Evolutionary conservation across 2,329 filamentous ascomycete species (phyloP).

Genomic region (Thielaviopsis punctulata): DNA sequence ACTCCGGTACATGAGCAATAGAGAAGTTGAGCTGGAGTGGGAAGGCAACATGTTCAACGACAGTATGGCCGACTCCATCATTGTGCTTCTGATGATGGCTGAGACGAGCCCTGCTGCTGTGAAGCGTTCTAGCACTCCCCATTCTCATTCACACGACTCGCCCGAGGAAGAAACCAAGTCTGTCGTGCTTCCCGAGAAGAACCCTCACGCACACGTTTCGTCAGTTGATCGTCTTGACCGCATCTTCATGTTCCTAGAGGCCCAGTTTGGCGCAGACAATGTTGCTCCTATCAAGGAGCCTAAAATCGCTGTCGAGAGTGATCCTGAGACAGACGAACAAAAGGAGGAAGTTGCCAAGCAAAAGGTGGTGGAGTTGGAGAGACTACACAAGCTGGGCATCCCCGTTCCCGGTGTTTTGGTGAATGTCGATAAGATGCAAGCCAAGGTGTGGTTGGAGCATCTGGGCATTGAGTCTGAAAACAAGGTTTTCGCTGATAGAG

Average conservation of each 20-base stretch:
- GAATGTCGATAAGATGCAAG: constrained; percentile 71
- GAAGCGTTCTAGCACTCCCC: constrained; percentile 39
- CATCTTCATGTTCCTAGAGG: constrained; percentile 89
- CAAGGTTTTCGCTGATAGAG: constrained; percentile 62
- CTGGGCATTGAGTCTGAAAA: constrained; percentile 77
- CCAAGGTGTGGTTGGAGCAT: constrained; percentile 81
- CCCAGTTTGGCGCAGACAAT: constrained; percentile 77
- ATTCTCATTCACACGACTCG: constrained; percentile 28
- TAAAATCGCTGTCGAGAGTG: constrained; percentile 24
- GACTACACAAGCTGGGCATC: constrained; percentile 69
- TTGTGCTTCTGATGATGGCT: constrained; percentile 79
- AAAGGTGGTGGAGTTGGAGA: constrained; percentile 50
- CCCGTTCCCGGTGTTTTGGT: constrained; percentile 81
- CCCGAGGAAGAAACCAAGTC: constrained; percentile 14
- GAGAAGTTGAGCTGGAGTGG: constrained; percentile 86
- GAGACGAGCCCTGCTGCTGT: constrained; percentile 92
- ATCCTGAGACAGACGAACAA: constrained; percentile 21
- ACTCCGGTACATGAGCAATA: constrained; percentile 58
- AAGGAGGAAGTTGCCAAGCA: constrained; percentile 36
- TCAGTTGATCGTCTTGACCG: constrained; percentile 65
- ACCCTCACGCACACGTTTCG: constrained; percentile 56
- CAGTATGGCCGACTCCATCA: constrained; percentile 90
- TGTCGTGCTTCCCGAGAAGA: constrained; percentile 25
- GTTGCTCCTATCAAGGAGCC: constrained; percentile 59
- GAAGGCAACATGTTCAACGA: constrained; percentile 97